phyloP scores from a whole-genome alignment of 257 asterid genomes.

The Gentiana macrophylla region DNA sequence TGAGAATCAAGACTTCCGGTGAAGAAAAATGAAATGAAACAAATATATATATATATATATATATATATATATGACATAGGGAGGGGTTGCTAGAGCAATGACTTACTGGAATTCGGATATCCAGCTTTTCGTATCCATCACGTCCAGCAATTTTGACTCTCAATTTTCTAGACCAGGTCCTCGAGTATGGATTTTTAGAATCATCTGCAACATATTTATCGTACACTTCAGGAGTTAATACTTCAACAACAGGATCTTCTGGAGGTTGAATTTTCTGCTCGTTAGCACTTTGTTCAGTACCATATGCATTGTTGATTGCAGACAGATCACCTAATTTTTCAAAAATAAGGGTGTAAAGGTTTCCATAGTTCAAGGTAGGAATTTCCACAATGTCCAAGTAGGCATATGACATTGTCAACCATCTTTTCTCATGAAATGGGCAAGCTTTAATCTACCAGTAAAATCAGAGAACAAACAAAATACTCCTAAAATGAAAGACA shows the following conservation, averaged over 20 bases:
- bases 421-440: too few relatives aligned
- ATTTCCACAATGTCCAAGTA: background rate
- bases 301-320: slow-evolving; percentile 23
- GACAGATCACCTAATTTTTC: slow-evolving; percentile 34
- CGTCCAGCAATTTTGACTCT: slow-evolving; percentile 80
- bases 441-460: too few relatives aligned
- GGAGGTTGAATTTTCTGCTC: slow-evolving; percentile 27
- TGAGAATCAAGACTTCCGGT: too few relatives aligned
- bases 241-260: slow-evolving; percentile 50
- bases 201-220: slow-evolving; percentile 29
- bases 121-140: slow-evolving; percentile 85
- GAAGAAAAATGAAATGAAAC: too few relatives aligned
- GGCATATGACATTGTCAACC: too few relatives aligned
- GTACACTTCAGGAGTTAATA: slow-evolving; percentile 66
- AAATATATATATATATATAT: too few relatives aligned
- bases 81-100: too few relatives aligned
- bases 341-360: slow-evolving; percentile 14
- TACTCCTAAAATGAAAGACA: too few relatives aligned
- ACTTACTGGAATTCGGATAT: slow-evolving; percentile 85
- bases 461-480: too few relatives aligned
- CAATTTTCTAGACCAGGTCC: slow-evolving; percentile 66
- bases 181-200: slow-evolving; percentile 37
- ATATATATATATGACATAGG: too few relatives aligned
- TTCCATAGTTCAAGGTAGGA: slow-evolving; percentile 9
- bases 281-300: slow-evolving; percentile 15